Percentiles rank a stretch among this genome's conserved stretches.
Conservation (phyloP, 257 asterid genomes). For the Eucommia ulmoides region DNA sequence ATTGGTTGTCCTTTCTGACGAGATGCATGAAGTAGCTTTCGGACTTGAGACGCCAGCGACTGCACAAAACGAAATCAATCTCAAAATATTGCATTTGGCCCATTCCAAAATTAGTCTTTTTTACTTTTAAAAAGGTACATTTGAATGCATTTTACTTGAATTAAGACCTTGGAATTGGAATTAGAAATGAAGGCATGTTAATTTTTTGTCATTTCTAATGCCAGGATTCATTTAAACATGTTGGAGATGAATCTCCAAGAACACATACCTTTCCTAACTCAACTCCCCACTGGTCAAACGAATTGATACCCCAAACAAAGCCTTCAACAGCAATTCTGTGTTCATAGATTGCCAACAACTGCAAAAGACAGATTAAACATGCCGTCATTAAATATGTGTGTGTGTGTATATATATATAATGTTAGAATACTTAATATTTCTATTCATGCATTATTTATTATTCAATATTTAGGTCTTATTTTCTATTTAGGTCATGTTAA, state of each 20-base stretch:
- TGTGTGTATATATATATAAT: too few species aligned
- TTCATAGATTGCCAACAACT: slow-evolving; percentile 93
- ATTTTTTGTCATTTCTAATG: too few species aligned
- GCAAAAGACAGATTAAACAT: slow-evolving; percentile 14
- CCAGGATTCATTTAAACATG: too few species aligned
- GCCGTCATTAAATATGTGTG: too few species aligned
- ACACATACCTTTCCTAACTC: slow-evolving; percentile 81
- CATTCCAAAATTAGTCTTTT: neutral
- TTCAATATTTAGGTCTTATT: too few species aligned
- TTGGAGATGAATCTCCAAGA: neutral
- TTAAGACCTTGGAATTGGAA: too few species aligned
- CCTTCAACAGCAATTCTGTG: slow-evolving; percentile 97
- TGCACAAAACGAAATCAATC: slow-evolving; percentile 16
- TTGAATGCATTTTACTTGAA: too few species aligned
- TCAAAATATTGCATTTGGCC: neutral
- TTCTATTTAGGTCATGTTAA: too few species aligned
- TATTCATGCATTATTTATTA: too few species aligned
- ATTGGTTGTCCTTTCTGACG: slow-evolving; percentile 75
- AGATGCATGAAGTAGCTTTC: slow-evolving; percentile 91
- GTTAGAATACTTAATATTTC: too few species aligned
- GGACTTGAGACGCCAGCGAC: slow-evolving; percentile 93
- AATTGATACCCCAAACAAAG: slow-evolving; percentile 92
- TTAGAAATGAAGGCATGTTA: too few species aligned
- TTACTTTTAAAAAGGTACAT: neutral
- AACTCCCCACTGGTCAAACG: slow-evolving; percentile 99